Conservation (phyloP, 306 rosid species). For the Cucurbita argyrosperma region DNA sequence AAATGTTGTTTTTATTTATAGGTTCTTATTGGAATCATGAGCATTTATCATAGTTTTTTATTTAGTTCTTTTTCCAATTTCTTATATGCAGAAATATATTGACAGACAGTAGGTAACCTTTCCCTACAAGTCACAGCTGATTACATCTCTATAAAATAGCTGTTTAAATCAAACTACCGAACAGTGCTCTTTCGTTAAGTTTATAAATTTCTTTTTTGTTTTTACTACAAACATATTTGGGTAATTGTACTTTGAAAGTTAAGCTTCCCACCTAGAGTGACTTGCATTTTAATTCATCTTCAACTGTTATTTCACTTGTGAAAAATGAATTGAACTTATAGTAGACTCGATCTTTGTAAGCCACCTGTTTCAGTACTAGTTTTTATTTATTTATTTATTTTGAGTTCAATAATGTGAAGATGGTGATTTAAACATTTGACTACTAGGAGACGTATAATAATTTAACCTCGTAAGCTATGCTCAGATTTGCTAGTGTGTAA, state of each 20-base stretch:
- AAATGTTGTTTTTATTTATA: neutral
- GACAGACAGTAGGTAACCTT: neutral
- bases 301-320: neutral
- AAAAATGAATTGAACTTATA: neutral
- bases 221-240: neutral
- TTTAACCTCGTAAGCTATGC: neutral
- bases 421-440: neutral
- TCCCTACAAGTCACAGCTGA: neutral
- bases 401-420: neutral
- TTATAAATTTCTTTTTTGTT: neutral
- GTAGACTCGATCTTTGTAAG: neutral
- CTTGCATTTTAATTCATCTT: neutral
- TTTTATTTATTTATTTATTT: no score
- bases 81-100: neutral
- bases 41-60: neutral
- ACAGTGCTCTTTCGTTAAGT: neutral
- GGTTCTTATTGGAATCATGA: neutral
- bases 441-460: neutral
- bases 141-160: neutral
- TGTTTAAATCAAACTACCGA: neutral
- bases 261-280: neutral
- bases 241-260: neutral
- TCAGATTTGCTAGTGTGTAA: neutral
- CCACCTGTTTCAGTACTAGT: neutral
- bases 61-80: neutral